phyloP scores from a whole-genome alignment of 2,329 filamentous ascomycete species.

The Endothia cerciana region DNA sequence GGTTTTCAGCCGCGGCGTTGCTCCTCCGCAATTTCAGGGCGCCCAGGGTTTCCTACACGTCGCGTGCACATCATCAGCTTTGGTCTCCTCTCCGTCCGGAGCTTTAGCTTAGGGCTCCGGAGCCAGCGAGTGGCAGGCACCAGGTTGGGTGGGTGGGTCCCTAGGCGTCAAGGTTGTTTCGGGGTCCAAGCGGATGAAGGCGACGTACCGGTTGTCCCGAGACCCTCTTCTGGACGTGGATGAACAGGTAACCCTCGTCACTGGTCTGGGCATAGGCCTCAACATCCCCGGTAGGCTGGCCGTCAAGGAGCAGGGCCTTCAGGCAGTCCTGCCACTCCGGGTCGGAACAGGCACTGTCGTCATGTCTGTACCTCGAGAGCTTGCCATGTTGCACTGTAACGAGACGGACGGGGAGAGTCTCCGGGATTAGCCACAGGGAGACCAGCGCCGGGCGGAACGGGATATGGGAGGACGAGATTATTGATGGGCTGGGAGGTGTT shows the following conservation, averaged over 20 bases:
- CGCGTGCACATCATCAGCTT: constrained; percentile 31
- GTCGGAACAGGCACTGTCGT: constrained; percentile 58
- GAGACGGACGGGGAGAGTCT: neutral
- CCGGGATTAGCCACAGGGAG: constrained; percentile 16
- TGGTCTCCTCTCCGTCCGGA: neutral
- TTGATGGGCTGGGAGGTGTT: constrained; percentile 61
- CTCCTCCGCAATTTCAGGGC: constrained; percentile 60
- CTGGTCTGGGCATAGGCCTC: constrained; percentile 64
- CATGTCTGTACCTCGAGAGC: constrained; percentile 55
- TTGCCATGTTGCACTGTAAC: constrained; percentile 60
- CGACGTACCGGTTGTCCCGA: constrained; percentile 68
- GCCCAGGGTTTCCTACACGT: constrained; percentile 68
- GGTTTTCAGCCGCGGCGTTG: constrained; percentile 54
- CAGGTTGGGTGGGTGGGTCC: neutral
- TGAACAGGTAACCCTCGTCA: constrained; percentile 55
- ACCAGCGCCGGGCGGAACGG: constrained; percentile 8
- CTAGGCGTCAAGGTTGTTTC: neutral
- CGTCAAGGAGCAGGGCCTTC: constrained; percentile 57
- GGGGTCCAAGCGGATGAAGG: constrained; percentile 23
- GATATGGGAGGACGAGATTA: constrained; percentile 5
- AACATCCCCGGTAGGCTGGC: constrained; percentile 54
- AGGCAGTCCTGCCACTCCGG: constrained; percentile 72
- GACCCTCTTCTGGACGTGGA: constrained; percentile 68
- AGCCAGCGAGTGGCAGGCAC: neutral
- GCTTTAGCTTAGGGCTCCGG: constrained; percentile 7